Percentiles rank a stretch among this genome's conserved stretches.
These are phyloP conservation scores for Flaveria linearis DNA, from an alignment of 129 eudicot genomes.

Conservation along the genomic window DNA sequence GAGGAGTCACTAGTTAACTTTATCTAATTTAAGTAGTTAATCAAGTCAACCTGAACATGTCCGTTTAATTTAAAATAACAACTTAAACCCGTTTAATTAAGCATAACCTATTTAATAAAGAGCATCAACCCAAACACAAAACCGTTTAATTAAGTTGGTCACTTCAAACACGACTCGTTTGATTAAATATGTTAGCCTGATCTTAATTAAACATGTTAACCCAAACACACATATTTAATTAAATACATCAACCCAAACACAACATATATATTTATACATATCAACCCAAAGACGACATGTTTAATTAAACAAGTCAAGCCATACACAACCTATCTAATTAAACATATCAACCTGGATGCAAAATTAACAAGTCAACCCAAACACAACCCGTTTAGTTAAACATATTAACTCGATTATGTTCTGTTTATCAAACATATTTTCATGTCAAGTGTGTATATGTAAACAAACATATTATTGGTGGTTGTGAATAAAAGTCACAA, in stretches of 20 bases:
- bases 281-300: too few relatives aligned
- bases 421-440: too few relatives aligned
- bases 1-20: not conserved
- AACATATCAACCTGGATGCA: too few relatives aligned
- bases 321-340: too few relatives aligned
- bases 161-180: not conserved
- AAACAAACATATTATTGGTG: conserved; percentile 14
- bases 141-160: not conserved
- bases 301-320: too few relatives aligned
- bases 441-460: not conserved
- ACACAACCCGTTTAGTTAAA: not conserved
- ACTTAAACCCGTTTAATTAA: too few relatives aligned
- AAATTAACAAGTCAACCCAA: not conserved
- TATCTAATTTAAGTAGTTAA: not conserved
- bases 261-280: too few relatives aligned
- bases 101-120: not conserved
- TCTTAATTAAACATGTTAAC: not conserved
- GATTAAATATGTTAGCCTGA: not conserved
- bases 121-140: not conserved
- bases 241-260: not conserved
- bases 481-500: not conserved
- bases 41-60: too few relatives aligned
- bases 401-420: too few relatives aligned
- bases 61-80: not conserved
- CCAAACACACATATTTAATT: not conserved